Conservation (phyloP, 2,329 filamentous ascomycete genomes). For the Fusarium hainanense region DNA sequence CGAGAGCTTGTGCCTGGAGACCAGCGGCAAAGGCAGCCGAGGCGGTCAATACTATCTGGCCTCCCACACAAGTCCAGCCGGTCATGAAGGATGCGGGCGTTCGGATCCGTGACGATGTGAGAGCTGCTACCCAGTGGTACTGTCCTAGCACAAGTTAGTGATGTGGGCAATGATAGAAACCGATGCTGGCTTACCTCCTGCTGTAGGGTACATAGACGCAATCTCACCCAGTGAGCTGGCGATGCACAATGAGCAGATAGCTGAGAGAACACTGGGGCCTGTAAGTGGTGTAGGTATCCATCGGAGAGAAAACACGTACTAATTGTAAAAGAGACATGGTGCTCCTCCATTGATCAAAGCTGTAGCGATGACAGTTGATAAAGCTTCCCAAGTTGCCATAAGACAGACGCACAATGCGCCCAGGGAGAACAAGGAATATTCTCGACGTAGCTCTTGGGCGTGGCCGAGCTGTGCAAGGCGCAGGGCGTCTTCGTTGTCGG, state of each 20-base stretch:
- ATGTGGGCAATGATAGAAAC: accelerated
- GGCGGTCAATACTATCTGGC: constrained; percentile 58
- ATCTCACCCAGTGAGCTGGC: constrained; percentile 34
- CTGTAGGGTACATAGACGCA: constrained; percentile 38
- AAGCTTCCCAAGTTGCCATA: constrained; percentile 64
- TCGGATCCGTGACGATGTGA: constrained; percentile 21
- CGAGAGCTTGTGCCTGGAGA: constrained; percentile 56
- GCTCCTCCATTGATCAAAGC: constrained; percentile 59
- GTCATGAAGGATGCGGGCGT: constrained; percentile 18
- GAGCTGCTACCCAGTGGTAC: constrained; percentile 41
- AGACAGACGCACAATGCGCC: constrained; percentile 58
- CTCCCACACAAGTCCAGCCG: constrained; percentile 55
- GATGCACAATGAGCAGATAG: constrained; percentile 31
- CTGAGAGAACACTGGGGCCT: constrained; percentile 15
- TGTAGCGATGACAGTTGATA: constrained; percentile 58
- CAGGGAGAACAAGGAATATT: constrained; percentile 58
- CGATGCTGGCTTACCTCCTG: constrained; percentile 16
- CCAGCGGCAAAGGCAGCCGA: constrained; percentile 60
- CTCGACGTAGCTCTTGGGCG: constrained; percentile 46
- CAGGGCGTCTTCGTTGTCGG: constrained; percentile 23
- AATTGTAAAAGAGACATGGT: constrained; percentile 56
- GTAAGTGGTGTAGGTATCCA: background rate
- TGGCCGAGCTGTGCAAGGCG: constrained; percentile 47
- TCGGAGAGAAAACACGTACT: background rate
- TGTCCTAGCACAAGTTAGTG: constrained; percentile 17